These are phyloP conservation scores for Daldinia loculata DNA, from an alignment of 495 filamentous ascomycete genomes.

Conservation along the genomic window DNA sequence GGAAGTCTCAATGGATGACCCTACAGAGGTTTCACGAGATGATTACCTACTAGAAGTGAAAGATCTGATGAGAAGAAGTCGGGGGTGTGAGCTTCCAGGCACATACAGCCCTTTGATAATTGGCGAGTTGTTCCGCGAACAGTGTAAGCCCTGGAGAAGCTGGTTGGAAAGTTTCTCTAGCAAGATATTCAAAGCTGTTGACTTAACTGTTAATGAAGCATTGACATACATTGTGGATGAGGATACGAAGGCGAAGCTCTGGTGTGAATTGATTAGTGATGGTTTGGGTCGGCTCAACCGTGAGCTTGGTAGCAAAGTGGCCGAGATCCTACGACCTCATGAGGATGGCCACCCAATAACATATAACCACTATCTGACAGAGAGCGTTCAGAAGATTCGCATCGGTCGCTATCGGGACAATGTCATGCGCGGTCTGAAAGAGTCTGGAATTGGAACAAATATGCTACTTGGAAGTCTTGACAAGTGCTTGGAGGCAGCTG, in stretches of 20 bases:
- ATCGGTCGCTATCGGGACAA: slow-evolving; percentile 36
- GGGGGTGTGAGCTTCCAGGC: slow-evolving; percentile 57
- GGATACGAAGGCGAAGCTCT: slow-evolving; percentile 45
- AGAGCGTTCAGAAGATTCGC: slow-evolving; percentile 56
- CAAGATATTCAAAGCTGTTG: slow-evolving; percentile 42
- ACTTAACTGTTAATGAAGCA: slow-evolving; percentile 40
- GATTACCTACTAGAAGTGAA: slow-evolving; percentile 49
- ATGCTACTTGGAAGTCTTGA: neutral
- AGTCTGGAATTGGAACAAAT: slow-evolving; percentile 23
- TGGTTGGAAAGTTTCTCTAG: slow-evolving; percentile 38
- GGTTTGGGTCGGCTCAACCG: slow-evolving; percentile 40
- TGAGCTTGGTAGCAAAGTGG: slow-evolving; percentile 42
- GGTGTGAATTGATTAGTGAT: slow-evolving; percentile 43
- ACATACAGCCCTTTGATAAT: slow-evolving; percentile 60
- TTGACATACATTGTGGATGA: slow-evolving; percentile 44
- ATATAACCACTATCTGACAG: slow-evolving; percentile 65
- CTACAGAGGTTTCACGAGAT: slow-evolving; percentile 26
- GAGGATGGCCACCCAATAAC: slow-evolving; percentile 59
- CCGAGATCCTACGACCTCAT: slow-evolving; percentile 50
- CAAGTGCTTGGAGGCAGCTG: slow-evolving; percentile 8
- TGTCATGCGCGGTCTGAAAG: slow-evolving; percentile 17
- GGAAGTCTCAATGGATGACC: slow-evolving; percentile 3
- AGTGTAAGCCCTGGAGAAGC: slow-evolving; percentile 52
- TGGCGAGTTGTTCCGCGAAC: slow-evolving; percentile 55
- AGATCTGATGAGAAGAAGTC: slow-evolving; percentile 41